Evolutionary conservation across 768 basidiomycete genomes (phyloP).

Genomic region (Xerocomellus dryophilus): DNA sequence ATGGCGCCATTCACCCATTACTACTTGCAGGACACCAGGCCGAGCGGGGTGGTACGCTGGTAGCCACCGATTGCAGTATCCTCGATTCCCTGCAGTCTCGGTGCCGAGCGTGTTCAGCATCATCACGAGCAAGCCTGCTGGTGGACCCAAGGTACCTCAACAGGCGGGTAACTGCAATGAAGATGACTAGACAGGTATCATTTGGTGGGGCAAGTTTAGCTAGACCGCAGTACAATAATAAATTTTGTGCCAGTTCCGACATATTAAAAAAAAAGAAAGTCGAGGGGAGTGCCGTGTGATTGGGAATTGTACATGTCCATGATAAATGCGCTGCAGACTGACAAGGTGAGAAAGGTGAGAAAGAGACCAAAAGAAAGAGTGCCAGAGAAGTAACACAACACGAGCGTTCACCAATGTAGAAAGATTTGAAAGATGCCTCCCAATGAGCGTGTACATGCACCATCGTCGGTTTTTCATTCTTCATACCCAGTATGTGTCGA

Average conservation of each 20-base stretch:
- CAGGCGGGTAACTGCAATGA: conserved; percentile 87
- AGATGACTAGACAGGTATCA: conserved; percentile 41
- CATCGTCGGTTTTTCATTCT: conserved; percentile 14
- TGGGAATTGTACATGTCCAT: conserved; percentile 32
- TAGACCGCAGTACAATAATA: conserved; percentile 30
- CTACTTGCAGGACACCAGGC: conserved; percentile 41
- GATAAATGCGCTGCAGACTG: conserved; percentile 28
- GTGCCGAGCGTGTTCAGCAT: no score
- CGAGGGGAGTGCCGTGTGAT: conserved; percentile 7
- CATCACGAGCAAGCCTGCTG: no score
- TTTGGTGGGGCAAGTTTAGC: conserved; percentile 9
- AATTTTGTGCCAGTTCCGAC: conserved; percentile 23
- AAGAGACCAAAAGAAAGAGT: neutral
- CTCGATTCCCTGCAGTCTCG: conserved; percentile 91
- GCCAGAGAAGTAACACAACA: conserved; percentile 25
- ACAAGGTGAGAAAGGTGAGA: neutral
- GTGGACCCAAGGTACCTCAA: conserved; percentile 50
- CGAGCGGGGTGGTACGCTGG: conserved; percentile 76
- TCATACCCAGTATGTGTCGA: conserved; percentile 23
- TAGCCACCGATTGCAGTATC: conserved; percentile 60
- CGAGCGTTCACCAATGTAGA: conserved; percentile 17
- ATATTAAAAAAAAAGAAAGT: conserved; percentile 4
- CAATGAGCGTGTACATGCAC: conserved; percentile 8
- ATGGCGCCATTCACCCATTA: neutral
- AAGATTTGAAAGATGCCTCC: conserved; percentile 10